Evolutionary conservation across 768 basidiomycete genomes (phyloP), one percentile per base, ranked within the genome.

Genomic region (Rhizopogon vesiculosus): DNA sequence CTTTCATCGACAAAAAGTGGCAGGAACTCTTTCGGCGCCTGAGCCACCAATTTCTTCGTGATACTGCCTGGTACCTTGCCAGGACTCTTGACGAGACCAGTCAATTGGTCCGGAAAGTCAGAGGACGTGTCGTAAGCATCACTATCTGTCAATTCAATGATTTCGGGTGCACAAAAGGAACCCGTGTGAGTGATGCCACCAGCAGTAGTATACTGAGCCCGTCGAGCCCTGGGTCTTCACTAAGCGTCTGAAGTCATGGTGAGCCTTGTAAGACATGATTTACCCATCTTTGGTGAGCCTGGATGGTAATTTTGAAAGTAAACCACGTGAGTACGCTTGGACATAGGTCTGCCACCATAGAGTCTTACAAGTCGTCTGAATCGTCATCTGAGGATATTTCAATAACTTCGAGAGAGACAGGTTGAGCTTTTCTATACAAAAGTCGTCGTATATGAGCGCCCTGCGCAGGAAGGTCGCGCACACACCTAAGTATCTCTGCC

Each of bases 341-440:
- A 25, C 8, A 61, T 66, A 16, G 64, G 43, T 55, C 64, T 49
- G 15, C 59, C 56, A 19, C 52, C 35, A 50, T 33, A 31, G 12
- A 13, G 13, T 64, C 72, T 52, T 59, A 72, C 75, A 56, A 50
- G n/a, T 74, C 15, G 3, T 38, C 72, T 1, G 74, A 70, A 51
- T 75, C 74, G 39, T 76, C 78, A 38, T 65, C 69, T 45, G 82
- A 83, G 16, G 79, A 82, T 65, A 84, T 79, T 60, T 83, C 79
- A 56, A 86, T 83, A 22, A 84, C 68, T 43, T 75, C 69, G 42
- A 61, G 59, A 39, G 60, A 38, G 51, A 57, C 19, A 39, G 31
- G 31, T 53, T 51, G 31, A 50, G 16, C 22, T 40, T 43, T 15
- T 44, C 54, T 31, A 25, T 22, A 9, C 57, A 43, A 10, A 18